A percentile compares a stretch with the other conserved stretches of the same genome.
These are phyloP conservation scores for Backusella macrospora DNA, from an alignment of 192 early-diverging fungal genomes.

Conservation along the genomic window DNA sequence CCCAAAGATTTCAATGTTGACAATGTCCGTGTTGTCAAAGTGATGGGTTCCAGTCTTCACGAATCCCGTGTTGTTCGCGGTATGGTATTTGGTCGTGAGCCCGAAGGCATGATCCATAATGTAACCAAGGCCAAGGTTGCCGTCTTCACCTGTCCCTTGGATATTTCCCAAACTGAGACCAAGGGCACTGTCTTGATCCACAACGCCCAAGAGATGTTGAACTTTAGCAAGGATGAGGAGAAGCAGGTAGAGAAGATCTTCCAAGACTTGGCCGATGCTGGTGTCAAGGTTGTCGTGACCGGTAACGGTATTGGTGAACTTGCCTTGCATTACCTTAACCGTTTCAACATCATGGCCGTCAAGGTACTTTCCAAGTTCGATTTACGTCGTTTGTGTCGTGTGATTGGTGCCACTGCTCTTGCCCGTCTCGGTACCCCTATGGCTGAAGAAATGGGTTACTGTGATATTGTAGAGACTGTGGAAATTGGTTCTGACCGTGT, in stretches of 20 bases:
- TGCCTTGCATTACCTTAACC: conserved; percentile 93
- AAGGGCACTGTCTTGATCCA: conserved; percentile 99
- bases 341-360: conserved; percentile 86
- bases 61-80: conserved; percentile 91
- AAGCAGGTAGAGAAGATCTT: conserved; percentile 84
- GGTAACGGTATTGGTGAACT: conserved; percentile 91
- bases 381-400: conserved; percentile 91
- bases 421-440: conserved; percentile 91
- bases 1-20: conserved; percentile 92
- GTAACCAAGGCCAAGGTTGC: conserved; percentile 91
- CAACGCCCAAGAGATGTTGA: conserved; percentile 94
- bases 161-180: conserved; percentile 94
- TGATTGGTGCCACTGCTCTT: conserved; percentile 89
- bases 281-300: conserved; percentile 90
- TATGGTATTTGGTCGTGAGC: conserved; percentile 96
- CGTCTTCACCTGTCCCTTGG: conserved; percentile 92
- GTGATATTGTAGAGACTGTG: conserved; percentile 94
- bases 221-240: conserved; percentile 96
- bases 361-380: conserved; percentile 96
- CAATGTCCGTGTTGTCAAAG: conserved; percentile 94
- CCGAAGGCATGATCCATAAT: conserved; percentile 74
- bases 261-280: conserved; percentile 88
- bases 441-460: conserved; percentile 97
- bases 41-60: conserved; percentile 88
- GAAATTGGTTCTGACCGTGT: conserved; percentile 98